Conservation (phyloP, 345 rosid species). For the Brassica incana region DNA sequence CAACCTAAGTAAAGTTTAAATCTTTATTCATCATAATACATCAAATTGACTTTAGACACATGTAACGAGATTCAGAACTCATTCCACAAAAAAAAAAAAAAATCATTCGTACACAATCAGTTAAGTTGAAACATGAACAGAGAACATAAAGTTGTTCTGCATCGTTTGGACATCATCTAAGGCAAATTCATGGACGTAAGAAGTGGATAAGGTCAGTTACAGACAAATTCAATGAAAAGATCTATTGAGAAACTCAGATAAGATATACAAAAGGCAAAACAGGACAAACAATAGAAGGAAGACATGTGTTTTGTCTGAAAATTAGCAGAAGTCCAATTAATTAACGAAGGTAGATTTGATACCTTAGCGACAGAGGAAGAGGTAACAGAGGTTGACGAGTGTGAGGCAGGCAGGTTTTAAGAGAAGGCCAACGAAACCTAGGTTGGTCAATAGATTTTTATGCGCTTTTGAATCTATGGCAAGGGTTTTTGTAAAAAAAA, state of each 20-base stretch:
- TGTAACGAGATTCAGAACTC: constrained; percentile 13
- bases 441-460: constrained; percentile 22
- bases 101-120: background rate
- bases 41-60: constrained; percentile 11
- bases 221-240: constrained; percentile 22
- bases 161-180: background rate
- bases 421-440: constrained; percentile 23
- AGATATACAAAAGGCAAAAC: background rate
- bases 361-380: constrained; percentile 30
- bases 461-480: constrained; percentile 15
- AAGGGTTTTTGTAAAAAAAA: constrained; percentile 13
- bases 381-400: constrained; percentile 3
- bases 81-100: background rate
- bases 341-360: background rate
- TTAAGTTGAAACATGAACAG: background rate
- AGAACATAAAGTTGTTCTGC: background rate
- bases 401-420: constrained; percentile 15
- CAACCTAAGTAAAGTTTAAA: background rate
- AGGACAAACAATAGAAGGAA: constrained; percentile 23
- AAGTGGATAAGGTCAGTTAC: background rate
- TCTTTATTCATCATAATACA: background rate
- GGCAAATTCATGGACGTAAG: background rate
- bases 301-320: constrained; percentile 13
- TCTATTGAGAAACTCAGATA: constrained; percentile 11
- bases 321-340: background rate